Conservation (phyloP, 2,329 filamentous ascomycete genomes). For the Diaporthe citriasiana region DNA sequence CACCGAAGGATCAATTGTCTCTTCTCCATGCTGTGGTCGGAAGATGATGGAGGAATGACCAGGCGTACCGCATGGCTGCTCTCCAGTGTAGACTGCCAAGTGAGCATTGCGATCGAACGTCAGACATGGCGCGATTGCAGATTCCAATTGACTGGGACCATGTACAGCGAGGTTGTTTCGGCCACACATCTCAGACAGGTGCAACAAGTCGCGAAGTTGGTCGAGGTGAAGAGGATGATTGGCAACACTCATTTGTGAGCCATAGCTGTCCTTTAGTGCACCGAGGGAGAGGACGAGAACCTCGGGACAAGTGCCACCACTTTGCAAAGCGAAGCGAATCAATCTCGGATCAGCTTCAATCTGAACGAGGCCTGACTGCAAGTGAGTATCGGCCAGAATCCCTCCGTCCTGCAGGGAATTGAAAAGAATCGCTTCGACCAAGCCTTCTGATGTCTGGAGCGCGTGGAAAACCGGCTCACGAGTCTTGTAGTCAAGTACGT, state of each 20-base stretch:
- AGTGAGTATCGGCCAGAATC: not conserved
- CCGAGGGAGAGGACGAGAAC: not conserved
- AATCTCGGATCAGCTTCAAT: conserved; percentile 2
- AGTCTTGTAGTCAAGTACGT: conserved; percentile 23
- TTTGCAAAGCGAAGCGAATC: conserved; percentile 13
- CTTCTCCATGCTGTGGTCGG: conserved; percentile 31
- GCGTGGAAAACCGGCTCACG: not conserved
- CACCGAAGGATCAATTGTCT: conserved; percentile 29
- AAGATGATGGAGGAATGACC: conserved; percentile 27
- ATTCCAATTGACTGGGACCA: conserved; percentile 18
- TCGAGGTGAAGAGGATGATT: not conserved
- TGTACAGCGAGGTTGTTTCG: conserved; percentile 17
- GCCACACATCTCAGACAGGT: not conserved
- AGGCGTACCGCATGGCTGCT: conserved; percentile 11
- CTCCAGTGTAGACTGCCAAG: conserved; percentile 32
- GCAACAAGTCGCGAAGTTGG: not conserved
- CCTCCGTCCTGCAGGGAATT: not conserved
- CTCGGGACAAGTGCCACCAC: conserved; percentile 3
- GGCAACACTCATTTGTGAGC: not conserved
- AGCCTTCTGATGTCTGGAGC: conserved; percentile 2
- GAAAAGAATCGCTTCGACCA: conserved; percentile 17
- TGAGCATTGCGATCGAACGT: conserved; percentile 31
- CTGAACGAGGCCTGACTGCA: conserved; percentile 7
- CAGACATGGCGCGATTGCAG: conserved; percentile 30
- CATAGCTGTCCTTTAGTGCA: not conserved